A percentile compares a stretch with the other conserved stretches of the same genome.
These are phyloP conservation scores for Ceratonia siliqua DNA, from an alignment of 306 rosid species.

Conservation along the genomic window DNA sequence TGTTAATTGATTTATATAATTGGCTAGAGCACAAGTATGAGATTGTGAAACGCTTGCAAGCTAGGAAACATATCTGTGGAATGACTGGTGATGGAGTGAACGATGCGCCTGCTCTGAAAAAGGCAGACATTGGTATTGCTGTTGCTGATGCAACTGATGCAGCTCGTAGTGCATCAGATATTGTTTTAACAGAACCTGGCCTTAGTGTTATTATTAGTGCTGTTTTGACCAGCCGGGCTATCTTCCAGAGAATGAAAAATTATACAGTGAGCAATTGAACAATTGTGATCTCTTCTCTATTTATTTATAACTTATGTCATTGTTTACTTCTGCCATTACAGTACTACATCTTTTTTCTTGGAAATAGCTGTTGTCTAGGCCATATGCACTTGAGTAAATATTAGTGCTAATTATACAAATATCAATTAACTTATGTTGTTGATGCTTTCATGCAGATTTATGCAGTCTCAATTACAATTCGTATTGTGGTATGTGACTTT, in stretches of 20 bases:
- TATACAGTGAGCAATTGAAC: slow-evolving; percentile 72
- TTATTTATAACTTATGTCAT: not conserved
- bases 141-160: slow-evolving; percentile 99
- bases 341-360: not conserved
- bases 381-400: not conserved
- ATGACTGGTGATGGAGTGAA: slow-evolving; percentile 99
- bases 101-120: slow-evolving; percentile 98
- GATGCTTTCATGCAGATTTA: slow-evolving; percentile 69
- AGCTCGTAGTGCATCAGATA: slow-evolving; percentile 99
- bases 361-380: not conserved
- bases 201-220: slow-evolving; percentile 97
- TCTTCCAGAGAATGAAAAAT: slow-evolving; percentile 98
- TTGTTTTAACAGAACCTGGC: slow-evolving; percentile 96
- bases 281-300: slow-evolving; percentile 13
- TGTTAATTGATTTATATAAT: slow-evolving; percentile 27
- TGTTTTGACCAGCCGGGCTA: slow-evolving; percentile 95
- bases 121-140: slow-evolving; percentile 99
- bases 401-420: not conserved
- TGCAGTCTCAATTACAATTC: slow-evolving; percentile 97
- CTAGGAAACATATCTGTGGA: slow-evolving; percentile 96
- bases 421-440: slow-evolving; percentile 10
- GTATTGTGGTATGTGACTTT: slow-evolving; percentile 82
- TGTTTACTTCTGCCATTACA: not conserved
- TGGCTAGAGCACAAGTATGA: slow-evolving; percentile 91
- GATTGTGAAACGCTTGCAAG: slow-evolving; percentile 98